Evolutionary conservation across 768 basidiomycete species (phyloP), one percentile per base, ranked within the genome.

Genomic region (Lactarius deliciosus): DNA sequence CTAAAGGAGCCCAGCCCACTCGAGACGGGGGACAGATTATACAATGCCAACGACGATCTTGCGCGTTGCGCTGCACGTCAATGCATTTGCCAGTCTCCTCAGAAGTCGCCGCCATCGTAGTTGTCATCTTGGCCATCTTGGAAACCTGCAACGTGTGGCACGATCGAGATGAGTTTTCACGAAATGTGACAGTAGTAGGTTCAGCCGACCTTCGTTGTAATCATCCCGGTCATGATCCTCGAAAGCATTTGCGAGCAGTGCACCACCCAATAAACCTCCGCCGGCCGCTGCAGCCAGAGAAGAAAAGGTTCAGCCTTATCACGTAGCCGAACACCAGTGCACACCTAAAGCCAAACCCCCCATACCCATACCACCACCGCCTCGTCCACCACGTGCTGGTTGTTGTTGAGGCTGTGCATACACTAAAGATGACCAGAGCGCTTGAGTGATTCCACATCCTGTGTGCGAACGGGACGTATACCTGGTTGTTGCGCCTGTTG

Each of bases 241-340:
- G 36, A 85, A 66, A 0, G 82, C 84, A 55, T 85, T 79, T 41
- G 72, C 82, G 45, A 90, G 71, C 54, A 90, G 74, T 3, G 78
- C 77, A 65, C 89, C 90, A 45, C 84, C 88, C n/a, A 88, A 73
- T n/a, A 90, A 73, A 65, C 87, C 90, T 18, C 79, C 88, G 71
- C 83, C 88, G 69, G 81, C 88, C 83, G 66, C 63, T 58, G 58
- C 20, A 36, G 16, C 36, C 32, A 56, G 30, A 59, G 54, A 54
- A 30, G 30, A 47, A 34, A 25, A 25, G 9, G 10, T 41, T 22
- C 22, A 47, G 57, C 28, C 58, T 6, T 10, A 43, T 36, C 34
- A 41, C 25, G 38, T 22, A 28, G 10, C 22, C 28, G 10, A 40
- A 32, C 53, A 43, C 47, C 34, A 43, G 50, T 47, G 43, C 50